Conservation (phyloP, 305 asterid species). For the Fraxinus angustifolia region DNA sequence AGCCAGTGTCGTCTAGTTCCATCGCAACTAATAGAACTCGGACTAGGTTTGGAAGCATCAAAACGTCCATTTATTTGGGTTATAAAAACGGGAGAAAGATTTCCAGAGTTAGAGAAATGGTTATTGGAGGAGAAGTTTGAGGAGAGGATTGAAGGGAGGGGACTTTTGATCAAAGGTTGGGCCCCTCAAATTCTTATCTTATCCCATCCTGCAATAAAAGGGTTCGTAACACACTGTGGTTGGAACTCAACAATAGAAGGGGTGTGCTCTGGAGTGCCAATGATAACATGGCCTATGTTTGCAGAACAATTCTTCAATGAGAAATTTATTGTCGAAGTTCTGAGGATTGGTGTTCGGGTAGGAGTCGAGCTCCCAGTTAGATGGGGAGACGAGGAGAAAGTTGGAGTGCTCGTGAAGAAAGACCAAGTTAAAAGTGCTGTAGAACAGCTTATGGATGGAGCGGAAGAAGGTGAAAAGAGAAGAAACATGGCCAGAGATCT, state of each 20-base stretch:
- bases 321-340: conserved; percentile 39
- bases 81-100: conserved; percentile 30
- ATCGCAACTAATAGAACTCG: conserved; percentile 32
- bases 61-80: conserved; percentile 48
- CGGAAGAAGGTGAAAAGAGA: conserved; percentile 38
- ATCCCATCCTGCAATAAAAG: conserved; percentile 43
- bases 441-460: conserved; percentile 39
- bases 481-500: conserved; percentile 37
- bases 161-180: conserved; percentile 54
- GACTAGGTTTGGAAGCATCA: conserved; percentile 42
- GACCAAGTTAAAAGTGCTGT: conserved; percentile 40
- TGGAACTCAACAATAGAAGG: conserved; percentile 61
- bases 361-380: conserved; percentile 46
- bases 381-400: conserved; percentile 61
- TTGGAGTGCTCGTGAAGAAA: conserved; percentile 46
- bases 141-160: conserved; percentile 39
- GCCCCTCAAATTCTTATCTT: conserved; percentile 54
- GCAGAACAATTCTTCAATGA: conserved; percentile 62
- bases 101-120: conserved; percentile 39
- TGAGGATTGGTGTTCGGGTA: conserved; percentile 37
- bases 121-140: conserved; percentile 30
- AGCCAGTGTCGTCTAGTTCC: conserved; percentile 25
- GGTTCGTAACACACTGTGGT: conserved; percentile 58
- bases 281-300: conserved; percentile 60
- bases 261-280: conserved; percentile 50